Percentiles rank a stretch among this genome's conserved stretches.
These are phyloP conservation scores for Mallotus nudiflorus DNA, from an alignment of 345 rosid species.

Conservation along the genomic window DNA sequence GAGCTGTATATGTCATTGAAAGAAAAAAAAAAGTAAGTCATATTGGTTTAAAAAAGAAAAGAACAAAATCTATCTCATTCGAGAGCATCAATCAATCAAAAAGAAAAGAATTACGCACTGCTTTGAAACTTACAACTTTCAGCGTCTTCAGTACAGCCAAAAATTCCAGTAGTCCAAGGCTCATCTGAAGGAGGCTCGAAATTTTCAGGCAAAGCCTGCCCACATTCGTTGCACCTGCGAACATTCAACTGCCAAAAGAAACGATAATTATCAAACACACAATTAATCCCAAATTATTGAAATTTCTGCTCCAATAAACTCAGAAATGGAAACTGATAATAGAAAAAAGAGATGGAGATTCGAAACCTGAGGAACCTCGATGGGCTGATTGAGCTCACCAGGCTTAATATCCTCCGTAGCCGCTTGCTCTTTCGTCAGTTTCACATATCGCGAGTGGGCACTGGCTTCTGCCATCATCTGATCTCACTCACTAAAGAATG, in stretches of 20 bases:
- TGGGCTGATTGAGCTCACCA: conserved; percentile 97
- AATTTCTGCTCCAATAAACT: background rate
- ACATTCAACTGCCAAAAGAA: conserved; percentile 53
- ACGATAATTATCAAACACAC: background rate
- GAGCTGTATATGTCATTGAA: too few species aligned
- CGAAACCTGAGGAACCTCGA: conserved; percentile 86
- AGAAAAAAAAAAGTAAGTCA: too few species aligned
- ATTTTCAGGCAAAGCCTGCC: conserved; percentile 82
- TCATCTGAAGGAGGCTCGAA: conserved; percentile 83
- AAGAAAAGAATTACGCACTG: too few species aligned
- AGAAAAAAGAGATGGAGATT: conserved; percentile 3
- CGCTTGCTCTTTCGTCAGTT: conserved; percentile 74
- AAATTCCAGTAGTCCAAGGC: conserved; percentile 94
- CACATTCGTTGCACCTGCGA: conserved; percentile 88
- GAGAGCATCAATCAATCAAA: too few species aligned
- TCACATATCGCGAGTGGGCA: conserved; percentile 73
- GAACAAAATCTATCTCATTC: background rate
- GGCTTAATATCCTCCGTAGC: conserved; percentile 76
- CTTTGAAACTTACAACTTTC: conserved; percentile 84
- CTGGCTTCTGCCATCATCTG: conserved; percentile 91
- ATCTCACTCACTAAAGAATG: conserved; percentile 10
- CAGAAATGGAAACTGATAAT: background rate
- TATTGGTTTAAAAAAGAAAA: background rate
- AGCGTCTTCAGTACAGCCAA: conserved; percentile 82
- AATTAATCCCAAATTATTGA: background rate